These are phyloP conservation scores for Solanum pennellii DNA, from an alignment of 257 asterid species.

Conservation along the genomic window DNA sequence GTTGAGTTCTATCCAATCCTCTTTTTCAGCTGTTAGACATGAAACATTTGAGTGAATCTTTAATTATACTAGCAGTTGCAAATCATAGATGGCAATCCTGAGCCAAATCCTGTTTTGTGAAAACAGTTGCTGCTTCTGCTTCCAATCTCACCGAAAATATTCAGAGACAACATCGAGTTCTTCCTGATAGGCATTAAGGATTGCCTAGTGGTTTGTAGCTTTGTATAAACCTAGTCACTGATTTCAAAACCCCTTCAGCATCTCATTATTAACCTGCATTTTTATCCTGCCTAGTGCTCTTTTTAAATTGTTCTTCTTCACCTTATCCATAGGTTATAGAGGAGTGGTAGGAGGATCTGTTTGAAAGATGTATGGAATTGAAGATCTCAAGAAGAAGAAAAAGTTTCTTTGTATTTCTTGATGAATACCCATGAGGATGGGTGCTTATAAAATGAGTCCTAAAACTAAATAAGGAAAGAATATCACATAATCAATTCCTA, in stretches of 20 bases:
- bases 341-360: not conserved
- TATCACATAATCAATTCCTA: not conserved
- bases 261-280: not conserved
- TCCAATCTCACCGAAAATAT: not conserved
- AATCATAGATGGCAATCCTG: not conserved
- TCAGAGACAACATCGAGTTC: not conserved
- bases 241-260: not conserved
- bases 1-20: not conserved
- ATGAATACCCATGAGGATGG: not conserved
- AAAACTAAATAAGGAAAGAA: not conserved
- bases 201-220: not conserved
- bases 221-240: not conserved
- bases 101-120: too few relatives aligned
- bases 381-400: not conserved
- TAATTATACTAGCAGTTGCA: not conserved
- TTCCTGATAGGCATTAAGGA: not conserved
- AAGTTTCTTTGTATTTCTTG: not conserved
- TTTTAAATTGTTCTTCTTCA: not conserved
- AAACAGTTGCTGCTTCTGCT: not conserved
- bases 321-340: not conserved
- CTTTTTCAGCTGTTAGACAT: not conserved
- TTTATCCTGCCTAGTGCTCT: not conserved
- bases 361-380: not conserved
- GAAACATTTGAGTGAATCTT: not conserved
- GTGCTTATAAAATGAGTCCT: not conserved